These are phyloP conservation scores for Globisporangium middletonii DNA, from an alignment of 352 stramenopile species.

Conservation along the genomic window DNA sequence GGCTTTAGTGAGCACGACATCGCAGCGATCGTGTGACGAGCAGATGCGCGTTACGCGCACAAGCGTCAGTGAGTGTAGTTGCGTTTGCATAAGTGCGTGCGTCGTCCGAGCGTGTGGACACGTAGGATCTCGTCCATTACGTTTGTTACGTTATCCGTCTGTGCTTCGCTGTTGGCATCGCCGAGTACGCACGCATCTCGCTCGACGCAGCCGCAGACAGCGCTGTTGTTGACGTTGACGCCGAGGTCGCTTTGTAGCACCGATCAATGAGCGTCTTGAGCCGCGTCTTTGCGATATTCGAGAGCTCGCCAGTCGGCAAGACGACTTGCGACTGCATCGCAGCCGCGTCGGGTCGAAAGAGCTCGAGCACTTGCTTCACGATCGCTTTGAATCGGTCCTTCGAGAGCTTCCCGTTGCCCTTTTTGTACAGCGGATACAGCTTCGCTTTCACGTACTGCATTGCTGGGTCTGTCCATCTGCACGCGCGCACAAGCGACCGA, in stretches of 20 bases:
- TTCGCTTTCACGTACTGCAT: slow-evolving; percentile 80
- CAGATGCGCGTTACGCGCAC: neutral
- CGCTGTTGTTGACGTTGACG: neutral
- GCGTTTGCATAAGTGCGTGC: neutral
- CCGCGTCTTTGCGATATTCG: slow-evolving; percentile 54
- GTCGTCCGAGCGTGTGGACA: neutral
- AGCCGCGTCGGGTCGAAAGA: slow-evolving; percentile 54
- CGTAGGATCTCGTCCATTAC: neutral
- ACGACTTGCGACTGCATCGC: slow-evolving; percentile 56
- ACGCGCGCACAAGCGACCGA: neutral
- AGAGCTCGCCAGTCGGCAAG: slow-evolving; percentile 31
- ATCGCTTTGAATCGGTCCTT: slow-evolving; percentile 79
- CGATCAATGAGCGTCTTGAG: slow-evolving; percentile 70
- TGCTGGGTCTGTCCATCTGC: slow-evolving; percentile 42
- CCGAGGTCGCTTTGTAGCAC: slow-evolving; percentile 38
- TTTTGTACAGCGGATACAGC: slow-evolving; percentile 75
- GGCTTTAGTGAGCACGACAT: slow-evolving; percentile 34
- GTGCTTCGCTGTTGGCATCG: slow-evolving; percentile 29
- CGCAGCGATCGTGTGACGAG: slow-evolving; percentile 18
- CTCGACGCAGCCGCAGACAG: neutral
- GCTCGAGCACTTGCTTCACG: slow-evolving; percentile 54
- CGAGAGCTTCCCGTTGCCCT: slow-evolving; percentile 45
- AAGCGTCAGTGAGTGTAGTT: too few relatives aligned
- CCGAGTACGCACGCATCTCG: slow-evolving; percentile 22
- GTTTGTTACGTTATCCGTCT: slow-evolving; percentile 13